Conservation (phyloP, 176 grass and related monocot genomes). For the Aegilops speltoides region DNA sequence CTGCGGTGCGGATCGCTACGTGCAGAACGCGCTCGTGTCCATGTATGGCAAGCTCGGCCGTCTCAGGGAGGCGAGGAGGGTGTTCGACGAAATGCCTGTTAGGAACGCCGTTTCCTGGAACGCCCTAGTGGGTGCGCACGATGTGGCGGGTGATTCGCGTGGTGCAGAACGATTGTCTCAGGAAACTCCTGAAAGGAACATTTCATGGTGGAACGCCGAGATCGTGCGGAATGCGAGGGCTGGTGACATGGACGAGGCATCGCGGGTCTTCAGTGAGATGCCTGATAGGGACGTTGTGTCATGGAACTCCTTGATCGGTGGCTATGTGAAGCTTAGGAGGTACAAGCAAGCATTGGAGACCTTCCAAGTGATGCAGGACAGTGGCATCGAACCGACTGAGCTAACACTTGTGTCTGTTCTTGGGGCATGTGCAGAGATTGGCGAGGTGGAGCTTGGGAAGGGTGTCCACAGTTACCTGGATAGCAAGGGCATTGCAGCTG, state of each 20-base stretch:
- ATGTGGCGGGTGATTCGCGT: slow-evolving; percentile 28
- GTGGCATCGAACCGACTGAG: slow-evolving; percentile 48
- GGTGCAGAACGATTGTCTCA: slow-evolving; percentile 31
- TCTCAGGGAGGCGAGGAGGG: slow-evolving; percentile 28
- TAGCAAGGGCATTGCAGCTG: slow-evolving; percentile 41
- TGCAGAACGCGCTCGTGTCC: slow-evolving; percentile 58
- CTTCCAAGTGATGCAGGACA: slow-evolving; percentile 56
- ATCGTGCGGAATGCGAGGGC: slow-evolving; percentile 44
- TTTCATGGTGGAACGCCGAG: slow-evolving; percentile 62
- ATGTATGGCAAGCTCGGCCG: slow-evolving; percentile 54
- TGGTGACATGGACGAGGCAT: slow-evolving; percentile 36
- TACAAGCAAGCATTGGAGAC: slow-evolving; percentile 33
- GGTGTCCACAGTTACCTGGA: slow-evolving; percentile 52
- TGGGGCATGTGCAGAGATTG: slow-evolving; percentile 49
- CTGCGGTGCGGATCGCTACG: slow-evolving; percentile 20
- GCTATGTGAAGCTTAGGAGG: slow-evolving; percentile 40
- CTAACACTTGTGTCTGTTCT: slow-evolving; percentile 57
- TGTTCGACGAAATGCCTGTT: slow-evolving; percentile 58
- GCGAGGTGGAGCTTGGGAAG: slow-evolving; percentile 42
- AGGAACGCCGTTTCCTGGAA: slow-evolving; percentile 65
- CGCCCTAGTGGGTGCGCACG: slow-evolving; percentile 40
- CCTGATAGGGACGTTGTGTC: slow-evolving; percentile 49
- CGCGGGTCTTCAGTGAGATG: slow-evolving; percentile 47
- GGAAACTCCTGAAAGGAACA: slow-evolving; percentile 42
- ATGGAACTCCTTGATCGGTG: slow-evolving; percentile 72